A percentile compares a stretch with the other conserved stretches of the same genome.
phyloP scores from a whole-genome alignment of 129 eudicot genomes.

The Helichrysum umbraculigerum region DNA sequence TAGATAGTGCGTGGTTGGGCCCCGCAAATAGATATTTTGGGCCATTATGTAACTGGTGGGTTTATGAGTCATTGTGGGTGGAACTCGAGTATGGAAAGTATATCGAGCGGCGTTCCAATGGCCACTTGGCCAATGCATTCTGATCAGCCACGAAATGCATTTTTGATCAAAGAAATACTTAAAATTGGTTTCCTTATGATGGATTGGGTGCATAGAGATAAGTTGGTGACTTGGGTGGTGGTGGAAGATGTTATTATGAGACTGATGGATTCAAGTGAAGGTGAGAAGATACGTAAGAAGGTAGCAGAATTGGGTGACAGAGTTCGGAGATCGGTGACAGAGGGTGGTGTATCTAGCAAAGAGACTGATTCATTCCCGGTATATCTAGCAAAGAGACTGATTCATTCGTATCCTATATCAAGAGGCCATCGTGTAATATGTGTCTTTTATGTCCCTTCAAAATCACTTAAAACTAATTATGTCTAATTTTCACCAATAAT shows the following conservation, averaged over 20 bases:
- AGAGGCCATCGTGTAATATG: too few relatives aligned
- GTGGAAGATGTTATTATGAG: slow-evolving; percentile 15
- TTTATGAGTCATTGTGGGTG: slow-evolving; percentile 43
- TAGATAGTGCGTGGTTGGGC: slow-evolving; percentile 27
- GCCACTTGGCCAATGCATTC: slow-evolving; percentile 48
- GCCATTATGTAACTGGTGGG: slow-evolving; percentile 17
- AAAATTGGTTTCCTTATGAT: slow-evolving; percentile 18
- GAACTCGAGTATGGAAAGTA: slow-evolving; percentile 45
- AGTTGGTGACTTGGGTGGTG: not conserved
- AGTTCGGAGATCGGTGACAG: not conserved
- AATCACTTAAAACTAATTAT: too few relatives aligned
- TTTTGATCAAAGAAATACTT: slow-evolving; percentile 5
- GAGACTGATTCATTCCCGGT: slow-evolving; percentile 34
- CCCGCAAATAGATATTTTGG: slow-evolving; percentile 31
- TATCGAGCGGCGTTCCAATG: slow-evolving; percentile 37
- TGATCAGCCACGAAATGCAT: slow-evolving; percentile 36
- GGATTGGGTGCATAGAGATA: slow-evolving; percentile 2
- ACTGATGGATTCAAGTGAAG: slow-evolving; percentile 26
- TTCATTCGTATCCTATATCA: slow-evolving; percentile 23
- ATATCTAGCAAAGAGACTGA: slow-evolving; percentile 14
- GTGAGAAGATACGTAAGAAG: slow-evolving; percentile 17
- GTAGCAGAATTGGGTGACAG: not conserved
- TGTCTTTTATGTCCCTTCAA: too few relatives aligned
- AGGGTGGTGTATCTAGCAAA: slow-evolving; percentile 5
- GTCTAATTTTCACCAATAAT: too few relatives aligned